Base-by-base conservation (phyloP, 345 rosid species). In the Eucalyptus curtisii region DNA sequence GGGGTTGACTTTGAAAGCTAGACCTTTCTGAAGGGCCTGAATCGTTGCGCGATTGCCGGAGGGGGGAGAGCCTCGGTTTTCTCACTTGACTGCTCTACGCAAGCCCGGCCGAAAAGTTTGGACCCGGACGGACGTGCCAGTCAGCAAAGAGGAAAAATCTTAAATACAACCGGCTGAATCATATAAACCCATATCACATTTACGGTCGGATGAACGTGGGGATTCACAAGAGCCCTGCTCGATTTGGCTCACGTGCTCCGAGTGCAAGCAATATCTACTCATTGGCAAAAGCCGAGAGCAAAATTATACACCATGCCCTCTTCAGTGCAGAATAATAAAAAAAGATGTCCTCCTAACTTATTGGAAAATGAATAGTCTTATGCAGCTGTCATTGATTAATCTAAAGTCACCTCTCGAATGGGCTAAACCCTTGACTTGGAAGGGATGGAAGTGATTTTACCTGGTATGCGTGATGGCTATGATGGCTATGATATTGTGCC, bases 121-220 rank as follows among this genome's bases (percentile, higher is more conserved):
- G 84, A 10, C 45, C 44, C 13, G 6, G 42, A 8, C 10, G 42
- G 44, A 68, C 44, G 44, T 5, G 25, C 80, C 3, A 4, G 6
- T n/a, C 20, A 15, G 40, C 76, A 15, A 15, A n/a, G 76, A 3
- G 15, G 31, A 13, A 30, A 13, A 59, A 9, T 22, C 13, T 50
- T 50, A 7, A 19, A 13, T 2, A 0, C 6, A 0, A 49, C 50
- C 6, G 2, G 6, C 2, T 10, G 0, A 4, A 52, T 52, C 4
- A 52, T 52, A 10, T 1, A 52, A 52, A 52, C 1, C 1, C 10
- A 8, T 7, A 3, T 52, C 10, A 7, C 24, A 19, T 19, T 19
- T 19, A 19, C 1, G 0, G 0, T 52, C 25, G 1, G 1, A 52
- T 52, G 25, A 52, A n/a, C n/a, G n/a, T 4, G 0, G 0, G 10